phyloP scores from a whole-genome alignment of 352 stramenopile genomes.

The Phytophthora litchii region DNA sequence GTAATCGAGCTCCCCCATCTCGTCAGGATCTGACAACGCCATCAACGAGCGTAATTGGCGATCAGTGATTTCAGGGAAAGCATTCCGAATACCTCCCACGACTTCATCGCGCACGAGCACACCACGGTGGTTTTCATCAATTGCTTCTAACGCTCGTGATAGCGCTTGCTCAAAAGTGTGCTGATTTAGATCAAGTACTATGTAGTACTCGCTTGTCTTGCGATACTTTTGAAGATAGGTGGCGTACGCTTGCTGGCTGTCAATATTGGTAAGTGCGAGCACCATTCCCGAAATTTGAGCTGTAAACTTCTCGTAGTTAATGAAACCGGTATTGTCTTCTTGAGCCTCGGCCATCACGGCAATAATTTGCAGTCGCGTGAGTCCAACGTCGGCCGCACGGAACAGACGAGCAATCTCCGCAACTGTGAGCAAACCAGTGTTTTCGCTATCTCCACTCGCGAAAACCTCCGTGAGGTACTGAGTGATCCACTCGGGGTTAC shows the following conservation, averaged over 20 bases:
- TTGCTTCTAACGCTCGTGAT: slow-evolving; percentile 59
- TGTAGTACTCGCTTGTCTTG: slow-evolving; percentile 81
- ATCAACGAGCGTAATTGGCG: slow-evolving; percentile 70
- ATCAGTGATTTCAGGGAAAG: slow-evolving; percentile 66
- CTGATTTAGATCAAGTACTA: slow-evolving; percentile 77
- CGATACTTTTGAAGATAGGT: slow-evolving; percentile 68
- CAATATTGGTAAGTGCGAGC: slow-evolving; percentile 65
- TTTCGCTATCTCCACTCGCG: slow-evolving; percentile 66
- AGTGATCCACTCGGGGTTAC: slow-evolving; percentile 66
- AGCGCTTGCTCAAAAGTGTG: slow-evolving; percentile 82
- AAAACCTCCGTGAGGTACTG: slow-evolving; percentile 82
- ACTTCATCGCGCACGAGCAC: slow-evolving; percentile 65
- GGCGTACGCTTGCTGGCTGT: slow-evolving; percentile 67
- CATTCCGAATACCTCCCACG: slow-evolving; percentile 56
- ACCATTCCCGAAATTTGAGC: slow-evolving; percentile 73
- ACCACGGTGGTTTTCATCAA: slow-evolving; percentile 66
- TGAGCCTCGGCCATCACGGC: slow-evolving; percentile 69
- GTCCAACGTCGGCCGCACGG: slow-evolving; percentile 63
- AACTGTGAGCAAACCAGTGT: slow-evolving; percentile 64
- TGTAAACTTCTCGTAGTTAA: slow-evolving; percentile 79
- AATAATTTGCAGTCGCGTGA: slow-evolving; percentile 81
- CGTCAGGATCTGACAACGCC: slow-evolving; percentile 63
- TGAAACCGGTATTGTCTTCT: slow-evolving; percentile 77
- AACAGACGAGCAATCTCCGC: slow-evolving; percentile 66
- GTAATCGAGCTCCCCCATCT: slow-evolving; percentile 80